Percentiles rank a stretch among this genome's conserved stretches.
phyloP scores from a whole-genome alignment of 306 rosid genomes.

The Amphicarpaea edgeworthii region DNA sequence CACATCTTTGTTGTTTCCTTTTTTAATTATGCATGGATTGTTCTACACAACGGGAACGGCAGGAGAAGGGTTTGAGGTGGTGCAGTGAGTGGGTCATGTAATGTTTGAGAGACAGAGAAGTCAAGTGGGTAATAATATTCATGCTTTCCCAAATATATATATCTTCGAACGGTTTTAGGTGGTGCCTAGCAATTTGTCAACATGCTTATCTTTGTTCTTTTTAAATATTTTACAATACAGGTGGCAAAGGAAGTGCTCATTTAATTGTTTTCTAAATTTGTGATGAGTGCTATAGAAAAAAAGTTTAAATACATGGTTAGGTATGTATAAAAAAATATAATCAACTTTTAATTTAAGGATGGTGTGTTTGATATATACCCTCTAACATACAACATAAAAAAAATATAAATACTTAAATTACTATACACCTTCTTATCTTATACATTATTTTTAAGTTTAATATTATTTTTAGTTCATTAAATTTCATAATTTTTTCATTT shows the following conservation, averaged over 20 bases:
- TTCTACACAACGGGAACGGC: background rate
- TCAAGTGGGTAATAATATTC: background rate
- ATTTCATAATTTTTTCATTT: too few relatives aligned
- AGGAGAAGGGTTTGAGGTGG: background rate
- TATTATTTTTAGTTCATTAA: too few relatives aligned
- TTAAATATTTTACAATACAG: background rate
- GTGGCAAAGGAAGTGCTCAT: background rate
- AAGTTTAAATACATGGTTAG: background rate
- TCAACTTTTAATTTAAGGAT: background rate
- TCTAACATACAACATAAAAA: too few relatives aligned
- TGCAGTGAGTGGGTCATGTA: background rate
- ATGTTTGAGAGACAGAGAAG: background rate
- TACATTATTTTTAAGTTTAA: too few relatives aligned
- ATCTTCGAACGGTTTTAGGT: background rate
- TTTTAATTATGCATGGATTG: background rate
- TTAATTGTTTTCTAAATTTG: background rate
- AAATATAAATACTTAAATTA: too few relatives aligned
- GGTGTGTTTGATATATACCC: too few relatives aligned
- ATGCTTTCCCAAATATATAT: conserved; percentile 19
- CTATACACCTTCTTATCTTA: too few relatives aligned
- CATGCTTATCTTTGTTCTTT: background rate
- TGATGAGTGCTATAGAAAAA: background rate
- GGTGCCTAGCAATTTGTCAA: background rate
- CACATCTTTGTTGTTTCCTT: background rate
- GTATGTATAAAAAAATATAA: background rate